Evolutionary conservation across 2,329 filamentous ascomycete species (phyloP), one percentile per base, ranked within the genome.

Genomic region (Gaeumannomyces tritici): DNA sequence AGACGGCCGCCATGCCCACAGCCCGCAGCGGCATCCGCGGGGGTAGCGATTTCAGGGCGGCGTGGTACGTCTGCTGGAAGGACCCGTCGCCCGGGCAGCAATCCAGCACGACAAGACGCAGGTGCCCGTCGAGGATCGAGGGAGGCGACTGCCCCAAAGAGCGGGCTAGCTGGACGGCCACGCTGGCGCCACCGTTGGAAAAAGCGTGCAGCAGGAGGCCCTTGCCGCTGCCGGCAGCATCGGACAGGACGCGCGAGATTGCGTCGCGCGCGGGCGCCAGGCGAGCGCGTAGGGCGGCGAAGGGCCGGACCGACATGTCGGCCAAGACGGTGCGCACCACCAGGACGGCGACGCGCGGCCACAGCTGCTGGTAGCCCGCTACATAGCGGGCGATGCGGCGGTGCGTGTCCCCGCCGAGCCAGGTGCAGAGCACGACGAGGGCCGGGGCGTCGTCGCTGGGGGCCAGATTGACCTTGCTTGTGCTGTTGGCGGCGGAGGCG

Each of bases 71-170:
- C 15, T 59, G 42, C n/a, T 6, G 31, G 6, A 59, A 59, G 7
- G 57, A 59, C n/a, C 31, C 57, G 57, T 59, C 31, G 18, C 57
- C 57, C n/a, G 57, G 57, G 13, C 57, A 59, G 57, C 57, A 42
- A 31, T 59, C 57, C 3, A 59, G 42, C 6, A 59, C 57, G n/a
- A 59, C 31, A n/a, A 59, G 31, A n/a, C n/a, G 33, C 12, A 59
- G 57, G 24, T 24, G 57, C 24, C 51, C 33, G 57, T n/a, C 33
- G 33, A 59, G 31, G 31, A 4, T 33, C 3, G 33, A 42, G 12
- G 33, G 57, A 24, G 28, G 8, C 1, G 31, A 27, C n/a, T n/a
- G n/a, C n/a, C n/a, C n/a, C n/a, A n/a, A n/a, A 4, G 57, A 59
- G 8, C 6, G 28, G n/a, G 51, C 24, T 33, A 59, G 57, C 57